phyloP scores from a whole-genome alignment of 2,329 filamentous ascomycete genomes.

The Alternaria consortialis region DNA sequence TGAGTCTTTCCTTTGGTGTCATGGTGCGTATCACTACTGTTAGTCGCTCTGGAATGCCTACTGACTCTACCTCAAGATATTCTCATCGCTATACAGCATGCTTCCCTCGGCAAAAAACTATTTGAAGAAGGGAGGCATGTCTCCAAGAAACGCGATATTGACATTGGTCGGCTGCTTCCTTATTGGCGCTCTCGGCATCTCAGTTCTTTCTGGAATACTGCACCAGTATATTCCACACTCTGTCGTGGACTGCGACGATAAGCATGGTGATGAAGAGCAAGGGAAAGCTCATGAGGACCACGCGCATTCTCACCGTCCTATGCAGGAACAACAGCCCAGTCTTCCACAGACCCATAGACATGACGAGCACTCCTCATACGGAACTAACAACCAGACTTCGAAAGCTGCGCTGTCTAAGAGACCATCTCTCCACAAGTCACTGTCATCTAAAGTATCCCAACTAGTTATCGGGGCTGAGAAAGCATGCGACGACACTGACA shows the following conservation, averaged over 20 bases:
- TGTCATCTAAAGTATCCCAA: slow-evolving; percentile 57
- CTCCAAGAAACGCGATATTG: slow-evolving; percentile 72
- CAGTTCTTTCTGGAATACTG: slow-evolving; percentile 74
- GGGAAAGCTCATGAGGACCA: slow-evolving; percentile 40
- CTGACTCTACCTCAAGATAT: slow-evolving; percentile 69
- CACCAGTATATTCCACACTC: slow-evolving; percentile 80
- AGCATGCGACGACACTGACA: slow-evolving; percentile 64
- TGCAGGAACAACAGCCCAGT: slow-evolving; percentile 32
- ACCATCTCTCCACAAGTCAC: slow-evolving; percentile 53
- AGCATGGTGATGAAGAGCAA: slow-evolving; percentile 66
- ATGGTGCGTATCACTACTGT: slow-evolving; percentile 70
- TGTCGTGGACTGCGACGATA: slow-evolving; percentile 82
- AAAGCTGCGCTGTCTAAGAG: slow-evolving; percentile 28
- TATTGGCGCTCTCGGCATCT: slow-evolving; percentile 77
- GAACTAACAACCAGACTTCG: slow-evolving; percentile 25
- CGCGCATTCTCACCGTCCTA: slow-evolving; percentile 26
- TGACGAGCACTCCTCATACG: slow-evolving; percentile 29
- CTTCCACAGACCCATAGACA: slow-evolving; percentile 22
- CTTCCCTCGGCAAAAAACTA: slow-evolving; percentile 85
- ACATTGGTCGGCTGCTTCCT: slow-evolving; percentile 75
- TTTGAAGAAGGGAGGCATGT: slow-evolving; percentile 73
- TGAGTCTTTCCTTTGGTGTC: slow-evolving; percentile 93
- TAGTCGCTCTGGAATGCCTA: background rate
- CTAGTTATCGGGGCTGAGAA: slow-evolving; percentile 58
- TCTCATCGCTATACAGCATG: slow-evolving; percentile 93